Conservation (phyloP, 345 rosid species). For the Lepidium sativum region DNA sequence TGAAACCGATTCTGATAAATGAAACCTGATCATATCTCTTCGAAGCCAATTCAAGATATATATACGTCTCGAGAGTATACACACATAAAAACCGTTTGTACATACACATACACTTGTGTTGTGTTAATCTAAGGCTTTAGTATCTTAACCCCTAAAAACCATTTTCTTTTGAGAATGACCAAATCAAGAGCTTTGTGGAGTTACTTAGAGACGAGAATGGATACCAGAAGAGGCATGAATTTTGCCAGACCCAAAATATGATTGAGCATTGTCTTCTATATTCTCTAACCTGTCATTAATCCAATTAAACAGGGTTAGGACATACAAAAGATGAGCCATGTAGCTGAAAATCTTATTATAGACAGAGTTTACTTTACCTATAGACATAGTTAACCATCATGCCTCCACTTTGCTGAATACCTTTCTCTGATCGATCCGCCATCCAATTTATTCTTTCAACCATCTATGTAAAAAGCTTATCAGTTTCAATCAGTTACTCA, state of each 20-base stretch:
- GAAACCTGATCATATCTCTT: slow-evolving; percentile 9
- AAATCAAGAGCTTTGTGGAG: neutral
- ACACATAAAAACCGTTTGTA: slow-evolving; percentile 7
- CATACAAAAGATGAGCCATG: neutral
- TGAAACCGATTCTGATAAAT: slow-evolving; percentile 34
- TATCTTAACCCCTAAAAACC: too few relatives aligned
- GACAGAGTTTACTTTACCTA: slow-evolving; percentile 38
- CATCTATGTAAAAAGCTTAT: slow-evolving; percentile 41
- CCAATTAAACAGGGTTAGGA: neutral
- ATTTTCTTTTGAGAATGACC: too few relatives aligned
- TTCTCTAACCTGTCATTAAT: slow-evolving; percentile 48
- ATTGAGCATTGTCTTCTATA: slow-evolving; percentile 74
- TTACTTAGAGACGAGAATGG: slow-evolving; percentile 18
- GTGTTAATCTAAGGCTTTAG: neutral
- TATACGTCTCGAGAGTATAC: neutral
- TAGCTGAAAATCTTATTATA: neutral
- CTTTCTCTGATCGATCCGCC: slow-evolving; percentile 77
- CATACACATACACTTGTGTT: slow-evolving; percentile 14
- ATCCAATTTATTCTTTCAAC: slow-evolving; percentile 93
- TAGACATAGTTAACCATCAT: slow-evolving; percentile 89
- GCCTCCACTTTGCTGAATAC: slow-evolving; percentile 66
- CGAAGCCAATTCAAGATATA: neutral
- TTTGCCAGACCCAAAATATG: slow-evolving; percentile 57
- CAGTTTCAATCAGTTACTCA: neutral
- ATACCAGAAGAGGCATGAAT: slow-evolving; percentile 55